phyloP scores from a whole-genome alignment of 805 yeast species.

The Candida oleophila region DNA sequence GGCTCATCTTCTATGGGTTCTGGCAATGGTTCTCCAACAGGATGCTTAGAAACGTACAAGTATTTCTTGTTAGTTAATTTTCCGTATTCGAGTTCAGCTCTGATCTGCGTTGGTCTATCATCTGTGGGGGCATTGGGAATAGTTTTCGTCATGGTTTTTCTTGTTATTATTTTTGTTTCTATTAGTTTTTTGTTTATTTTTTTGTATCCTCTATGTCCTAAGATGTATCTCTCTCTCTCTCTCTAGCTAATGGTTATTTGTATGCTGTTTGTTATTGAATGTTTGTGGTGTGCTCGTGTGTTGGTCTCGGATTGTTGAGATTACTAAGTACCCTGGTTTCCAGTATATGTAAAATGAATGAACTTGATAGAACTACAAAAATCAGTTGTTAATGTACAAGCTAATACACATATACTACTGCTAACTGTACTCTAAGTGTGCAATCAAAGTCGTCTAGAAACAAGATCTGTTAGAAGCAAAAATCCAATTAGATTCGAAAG shows the following conservation, averaged over 20 bases:
- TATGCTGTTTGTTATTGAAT: too few relatives aligned
- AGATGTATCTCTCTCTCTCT: too few relatives aligned
- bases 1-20: conserved; percentile 81
- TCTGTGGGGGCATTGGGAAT: conserved; percentile 43
- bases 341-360: too few relatives aligned
- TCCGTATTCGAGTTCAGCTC: conserved; percentile 70
- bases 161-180: too few relatives aligned
- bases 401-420: too few relatives aligned
- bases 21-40: conserved; percentile 56
- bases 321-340: too few relatives aligned
- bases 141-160: conserved; percentile 7
- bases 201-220: not conserved
- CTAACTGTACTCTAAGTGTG: too few relatives aligned
- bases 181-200: not conserved
- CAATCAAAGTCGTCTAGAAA: too few relatives aligned
- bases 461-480: not conserved
- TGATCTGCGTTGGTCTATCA: conserved; percentile 26
- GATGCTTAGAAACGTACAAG: conserved; percentile 59
- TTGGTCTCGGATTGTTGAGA: too few relatives aligned
- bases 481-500: not conserved
- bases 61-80: conserved; percentile 61
- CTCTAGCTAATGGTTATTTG: not conserved
- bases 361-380: too few relatives aligned
- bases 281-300: too few relatives aligned
- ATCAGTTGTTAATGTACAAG: too few relatives aligned